Conservation (phyloP, 345 rosid genomes). For the Cardamine resedifolia region DNA sequence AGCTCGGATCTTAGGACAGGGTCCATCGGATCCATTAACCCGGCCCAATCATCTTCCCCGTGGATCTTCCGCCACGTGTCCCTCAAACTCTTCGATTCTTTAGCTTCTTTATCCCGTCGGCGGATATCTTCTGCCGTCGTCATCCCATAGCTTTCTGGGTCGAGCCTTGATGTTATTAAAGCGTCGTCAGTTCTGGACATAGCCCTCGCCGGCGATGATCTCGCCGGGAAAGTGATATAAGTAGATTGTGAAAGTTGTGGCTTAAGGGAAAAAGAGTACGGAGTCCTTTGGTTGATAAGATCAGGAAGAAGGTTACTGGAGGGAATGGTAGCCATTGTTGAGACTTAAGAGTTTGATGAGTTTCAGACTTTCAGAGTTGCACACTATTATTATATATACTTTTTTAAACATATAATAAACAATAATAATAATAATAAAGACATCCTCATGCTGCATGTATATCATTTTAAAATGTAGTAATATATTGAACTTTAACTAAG, state of each 20-base stretch:
- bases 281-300: background rate
- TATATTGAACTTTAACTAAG: no score
- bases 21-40: conserved; percentile 64
- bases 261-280: conserved; percentile 21
- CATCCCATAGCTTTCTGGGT: conserved; percentile 3
- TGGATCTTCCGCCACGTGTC: conserved; percentile 62
- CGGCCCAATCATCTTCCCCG: conserved; percentile 66
- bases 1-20: conserved; percentile 64
- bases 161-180: conserved; percentile 31
- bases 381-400: no score
- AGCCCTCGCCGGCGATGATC: conserved; percentile 18
- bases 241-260: background rate
- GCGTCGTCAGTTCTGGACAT: conserved; percentile 33
- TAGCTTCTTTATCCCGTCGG: background rate
- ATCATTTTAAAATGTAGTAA: no score
- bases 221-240: conserved; percentile 3
- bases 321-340: conserved; percentile 46
- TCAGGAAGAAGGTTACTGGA: conserved; percentile 37
- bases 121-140: conserved; percentile 25
- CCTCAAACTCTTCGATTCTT: conserved; percentile 33
- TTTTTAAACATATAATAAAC: no score
- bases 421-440: no score
- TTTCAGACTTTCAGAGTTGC: conserved; percentile 1
- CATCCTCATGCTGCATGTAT: no score
- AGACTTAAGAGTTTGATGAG: conserved; percentile 26